Evolutionary conservation across 768 basidiomycete species (phyloP).

Genomic region (Obba rivulosa): DNA sequence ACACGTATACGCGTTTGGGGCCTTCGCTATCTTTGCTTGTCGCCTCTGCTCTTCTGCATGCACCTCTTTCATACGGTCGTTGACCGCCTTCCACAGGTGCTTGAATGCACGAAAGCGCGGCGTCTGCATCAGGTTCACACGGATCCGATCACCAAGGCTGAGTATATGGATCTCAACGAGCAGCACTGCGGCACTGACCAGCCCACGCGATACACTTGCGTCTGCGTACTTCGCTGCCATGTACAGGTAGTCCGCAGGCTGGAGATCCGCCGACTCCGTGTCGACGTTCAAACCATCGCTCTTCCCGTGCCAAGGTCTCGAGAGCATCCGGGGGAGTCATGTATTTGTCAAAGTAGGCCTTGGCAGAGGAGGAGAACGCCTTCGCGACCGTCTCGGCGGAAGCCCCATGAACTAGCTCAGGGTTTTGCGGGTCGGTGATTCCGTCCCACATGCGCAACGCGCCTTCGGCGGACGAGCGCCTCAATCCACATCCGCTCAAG

Average conservation of each 20-base stretch:
- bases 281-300: neutral
- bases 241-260: neutral
- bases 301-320: neutral
- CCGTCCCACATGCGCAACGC: neutral
- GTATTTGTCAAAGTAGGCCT: neutral
- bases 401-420: neutral
- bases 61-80: constrained; percentile 6
- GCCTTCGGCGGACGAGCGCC: neutral
- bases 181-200: constrained; percentile 8
- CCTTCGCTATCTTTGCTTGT: constrained; percentile 4
- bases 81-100: constrained; percentile 7
- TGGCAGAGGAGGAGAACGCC: constrained; percentile 1
- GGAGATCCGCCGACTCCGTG: neutral
- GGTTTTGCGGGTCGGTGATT: neutral
- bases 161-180: constrained; percentile 1
- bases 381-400: neutral
- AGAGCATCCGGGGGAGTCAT: neutral
- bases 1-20: constrained; percentile 11
- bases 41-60: neutral
- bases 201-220: constrained; percentile 3
- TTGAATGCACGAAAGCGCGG: constrained; percentile 4
- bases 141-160: neutral
- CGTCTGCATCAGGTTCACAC: neutral
- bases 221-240: constrained; percentile 8
- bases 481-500: neutral